A percentile compares a stretch with the other conserved stretches of the same genome.
These are phyloP conservation scores for Zalaria sp. DNA, from an alignment of 2,329 filamentous ascomycete genomes.

Conservation along the genomic window DNA sequence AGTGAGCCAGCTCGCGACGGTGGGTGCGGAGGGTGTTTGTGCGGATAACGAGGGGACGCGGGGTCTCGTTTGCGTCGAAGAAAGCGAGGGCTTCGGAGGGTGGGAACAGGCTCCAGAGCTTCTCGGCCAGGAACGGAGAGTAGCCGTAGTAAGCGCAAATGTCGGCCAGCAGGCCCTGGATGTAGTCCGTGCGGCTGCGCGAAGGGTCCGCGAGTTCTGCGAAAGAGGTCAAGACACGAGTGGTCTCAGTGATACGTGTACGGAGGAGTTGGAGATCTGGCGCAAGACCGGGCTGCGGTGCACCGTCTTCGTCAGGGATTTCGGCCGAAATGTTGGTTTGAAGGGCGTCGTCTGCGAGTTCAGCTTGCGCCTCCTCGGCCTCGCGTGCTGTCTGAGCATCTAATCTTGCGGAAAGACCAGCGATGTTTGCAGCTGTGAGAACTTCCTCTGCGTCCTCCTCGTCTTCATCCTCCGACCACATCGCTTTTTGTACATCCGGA, in stretches of 20 bases:
- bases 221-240: slow-evolving; percentile 84
- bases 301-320: slow-evolving; percentile 43
- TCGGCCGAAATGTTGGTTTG: slow-evolving; percentile 82
- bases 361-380: slow-evolving; percentile 68
- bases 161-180: slow-evolving; percentile 72
- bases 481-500: slow-evolving; percentile 40
- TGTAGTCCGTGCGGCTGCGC: slow-evolving; percentile 78
- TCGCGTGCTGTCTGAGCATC: slow-evolving; percentile 66
- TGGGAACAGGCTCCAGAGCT: slow-evolving; percentile 84
- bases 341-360: slow-evolving; percentile 70
- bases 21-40: slow-evolving; percentile 84
- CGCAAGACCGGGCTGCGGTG: slow-evolving; percentile 50
- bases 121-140: slow-evolving; percentile 85
- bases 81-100: slow-evolving; percentile 93
- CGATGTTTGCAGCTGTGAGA: slow-evolving; percentile 91
- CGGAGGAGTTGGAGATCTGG: slow-evolving; percentile 84
- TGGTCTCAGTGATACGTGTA: slow-evolving; percentile 80
- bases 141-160: slow-evolving; percentile 97
- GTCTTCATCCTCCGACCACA: slow-evolving; percentile 93
- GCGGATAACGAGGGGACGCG: slow-evolving; percentile 84
- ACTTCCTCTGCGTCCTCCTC: slow-evolving; percentile 79
- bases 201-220: slow-evolving; percentile 65
- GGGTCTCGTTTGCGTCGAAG: slow-evolving; percentile 96
- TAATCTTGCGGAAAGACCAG: slow-evolving; percentile 72
- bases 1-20: slow-evolving; percentile 70